These are phyloP conservation scores for Geoglossum glabrum DNA, from an alignment of 495 filamentous ascomycete species.

Conservation along the genomic window DNA sequence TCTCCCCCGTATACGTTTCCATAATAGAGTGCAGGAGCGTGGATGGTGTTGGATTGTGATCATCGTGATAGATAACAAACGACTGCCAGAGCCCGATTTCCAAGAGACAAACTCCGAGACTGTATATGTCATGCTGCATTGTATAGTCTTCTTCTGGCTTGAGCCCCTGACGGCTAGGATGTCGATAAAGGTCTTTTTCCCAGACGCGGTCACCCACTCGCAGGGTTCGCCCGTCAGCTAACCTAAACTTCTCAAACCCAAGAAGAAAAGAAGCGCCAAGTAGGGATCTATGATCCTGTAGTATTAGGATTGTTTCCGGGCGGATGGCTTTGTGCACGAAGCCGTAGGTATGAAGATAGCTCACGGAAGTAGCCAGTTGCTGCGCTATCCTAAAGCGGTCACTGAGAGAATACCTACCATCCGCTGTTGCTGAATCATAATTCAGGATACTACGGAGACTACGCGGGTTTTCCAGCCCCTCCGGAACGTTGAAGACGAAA, in stretches of 20 bases:
- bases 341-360: conserved; percentile 20
- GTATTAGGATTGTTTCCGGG: conserved; percentile 22
- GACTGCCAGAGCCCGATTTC: conserved; percentile 21
- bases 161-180: conserved; percentile 10
- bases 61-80: neutral
- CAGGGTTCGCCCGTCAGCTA: neutral
- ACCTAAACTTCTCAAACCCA: neutral
- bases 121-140: conserved; percentile 22
- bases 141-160: conserved; percentile 8
- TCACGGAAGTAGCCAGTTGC: conserved; percentile 19
- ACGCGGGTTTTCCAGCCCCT: conserved; percentile 4
- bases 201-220: neutral
- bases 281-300: conserved; percentile 8
- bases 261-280: neutral
- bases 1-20: too few species aligned
- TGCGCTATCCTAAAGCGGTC: conserved; percentile 16
- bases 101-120: conserved; percentile 19
- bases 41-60: too few species aligned
- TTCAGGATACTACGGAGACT: conserved; percentile 13
- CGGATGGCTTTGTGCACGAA: conserved; percentile 29
- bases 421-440: neutral
- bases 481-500: conserved; percentile 11
- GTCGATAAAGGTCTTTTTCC: conserved; percentile 5
- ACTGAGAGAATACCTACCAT: neutral
- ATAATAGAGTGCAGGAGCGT: too few species aligned